Base-by-base conservation (phyloP, 2,329 filamentous ascomycete species). In the Aphanoascus verrucosus region DNA sequence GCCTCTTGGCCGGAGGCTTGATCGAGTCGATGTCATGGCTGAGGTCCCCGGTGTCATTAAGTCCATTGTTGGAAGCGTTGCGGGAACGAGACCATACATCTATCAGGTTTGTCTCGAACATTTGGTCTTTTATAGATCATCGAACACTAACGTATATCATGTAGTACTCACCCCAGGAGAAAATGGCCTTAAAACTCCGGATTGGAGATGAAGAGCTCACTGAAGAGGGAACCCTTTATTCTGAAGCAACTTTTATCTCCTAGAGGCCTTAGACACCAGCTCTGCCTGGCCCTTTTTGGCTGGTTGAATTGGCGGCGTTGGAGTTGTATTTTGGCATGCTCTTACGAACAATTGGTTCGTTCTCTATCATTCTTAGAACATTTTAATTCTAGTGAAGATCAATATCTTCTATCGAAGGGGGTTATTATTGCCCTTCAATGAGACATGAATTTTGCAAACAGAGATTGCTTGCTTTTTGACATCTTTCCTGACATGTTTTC, bases 31-130 rank as follows among this genome's bases (percentile, higher is more conserved):
- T 71, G 85, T 98, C 63, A 94, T 98, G 88, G 88, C 86, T 20
- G 90, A 98, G 71, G 86, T 98, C 35, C 93, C 93, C 2, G 88
- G 85, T 31, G 94, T 98, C 64, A 84, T 98, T 69, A 98, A 98
- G 80, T 83, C 83, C 62, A 88, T 98, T 66, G 89, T 94, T 23
- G 87, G 87, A 42, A 84, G 81, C 59, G 88, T 91, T 11, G 88
- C 85, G 2, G 93, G 93, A 58, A 94, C 93, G 28, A 93, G 89
- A 75, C 93, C 93, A 4, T 98, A 96, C 70, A 97, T 98, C 63
- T 98, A 96, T 73, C 93, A 94, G 78, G 88, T 90, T 70, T 60
- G 77, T 48, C 20, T 35, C 28, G 11, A 4, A 47, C 31, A 15
- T 11, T 8, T 40, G 14, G n/a, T 32, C 12, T 42, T 15, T 17